Evolutionary conservation across 257 asterid genomes (phyloP).

Genomic region (Lycium barbarum): DNA sequence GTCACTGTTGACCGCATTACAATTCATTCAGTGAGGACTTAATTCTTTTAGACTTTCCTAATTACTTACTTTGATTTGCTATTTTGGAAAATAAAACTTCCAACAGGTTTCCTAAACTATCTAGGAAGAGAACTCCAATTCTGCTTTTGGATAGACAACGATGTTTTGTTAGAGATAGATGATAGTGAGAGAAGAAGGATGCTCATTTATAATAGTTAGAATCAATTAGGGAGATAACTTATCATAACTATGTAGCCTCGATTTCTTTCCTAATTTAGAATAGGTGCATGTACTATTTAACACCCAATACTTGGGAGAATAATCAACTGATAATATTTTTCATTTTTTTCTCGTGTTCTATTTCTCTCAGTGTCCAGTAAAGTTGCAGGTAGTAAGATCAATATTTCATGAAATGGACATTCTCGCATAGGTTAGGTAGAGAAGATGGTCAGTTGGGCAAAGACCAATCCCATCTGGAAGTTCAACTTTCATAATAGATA

Average conservation of each 20-base stretch:
- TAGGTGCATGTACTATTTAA: not conserved
- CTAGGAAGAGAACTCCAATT: constrained; percentile 4
- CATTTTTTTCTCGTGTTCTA: not conserved
- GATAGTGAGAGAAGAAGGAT: not conserved
- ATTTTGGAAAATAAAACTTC: not conserved
- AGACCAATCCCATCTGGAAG: constrained; percentile 19
- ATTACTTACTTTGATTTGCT: constrained; percentile 1
- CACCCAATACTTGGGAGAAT: too few relatives aligned
- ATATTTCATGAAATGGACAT: constrained; percentile 13
- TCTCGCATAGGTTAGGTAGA: not conserved
- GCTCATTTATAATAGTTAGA: not conserved
- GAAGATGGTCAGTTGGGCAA: constrained; percentile 11
- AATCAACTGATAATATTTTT: too few relatives aligned
- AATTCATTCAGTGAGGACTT: not conserved
- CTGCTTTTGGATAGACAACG: constrained; percentile 6
- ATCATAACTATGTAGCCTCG: not conserved
- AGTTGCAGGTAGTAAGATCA: not conserved
- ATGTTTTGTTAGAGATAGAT: not conserved
- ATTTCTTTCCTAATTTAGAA: not conserved
- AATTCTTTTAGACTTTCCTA: constrained; percentile 21
- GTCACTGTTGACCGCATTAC: not conserved
- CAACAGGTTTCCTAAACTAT: not conserved
- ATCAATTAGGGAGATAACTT: not conserved
- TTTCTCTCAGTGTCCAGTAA: not conserved
- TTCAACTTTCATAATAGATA: not conserved